phyloP scores from a whole-genome alignment of 2,329 filamentous ascomycete species.

The Botrytis fragariae region DNA sequence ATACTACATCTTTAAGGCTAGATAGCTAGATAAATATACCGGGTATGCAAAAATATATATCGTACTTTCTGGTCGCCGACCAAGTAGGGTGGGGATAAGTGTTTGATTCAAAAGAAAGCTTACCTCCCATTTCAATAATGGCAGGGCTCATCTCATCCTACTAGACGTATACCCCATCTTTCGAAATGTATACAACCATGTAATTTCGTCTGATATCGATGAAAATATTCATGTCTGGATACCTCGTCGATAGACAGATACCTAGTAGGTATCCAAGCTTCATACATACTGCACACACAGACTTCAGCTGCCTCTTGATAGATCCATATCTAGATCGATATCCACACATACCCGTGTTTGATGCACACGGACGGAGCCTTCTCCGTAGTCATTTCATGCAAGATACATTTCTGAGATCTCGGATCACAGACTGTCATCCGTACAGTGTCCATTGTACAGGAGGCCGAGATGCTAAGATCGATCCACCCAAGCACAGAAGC shows the following conservation, averaged over 20 bases:
- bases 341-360: background rate
- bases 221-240: background rate
- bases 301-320: background rate
- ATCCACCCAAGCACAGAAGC: background rate
- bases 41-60: background rate
- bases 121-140: background rate
- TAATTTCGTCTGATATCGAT: background rate
- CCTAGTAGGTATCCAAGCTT: background rate
- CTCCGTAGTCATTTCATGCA: background rate
- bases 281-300: background rate
- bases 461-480: background rate
- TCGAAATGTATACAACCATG: background rate
- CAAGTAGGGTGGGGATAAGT: background rate
- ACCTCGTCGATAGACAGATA: background rate
- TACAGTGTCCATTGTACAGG: background rate
- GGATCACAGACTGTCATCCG: background rate
- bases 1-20: background rate
- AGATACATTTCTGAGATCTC: background rate
- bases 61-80: background rate
- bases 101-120: background rate
- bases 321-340: background rate
- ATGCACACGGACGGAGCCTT: background rate
- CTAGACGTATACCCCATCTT: background rate
- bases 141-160: background rate
- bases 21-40: background rate